Evolutionary conservation across 2,329 filamentous ascomycete genomes (phyloP), one percentile per base, ranked within the genome.

Genomic region (Exutisphaerella laricina): DNA sequence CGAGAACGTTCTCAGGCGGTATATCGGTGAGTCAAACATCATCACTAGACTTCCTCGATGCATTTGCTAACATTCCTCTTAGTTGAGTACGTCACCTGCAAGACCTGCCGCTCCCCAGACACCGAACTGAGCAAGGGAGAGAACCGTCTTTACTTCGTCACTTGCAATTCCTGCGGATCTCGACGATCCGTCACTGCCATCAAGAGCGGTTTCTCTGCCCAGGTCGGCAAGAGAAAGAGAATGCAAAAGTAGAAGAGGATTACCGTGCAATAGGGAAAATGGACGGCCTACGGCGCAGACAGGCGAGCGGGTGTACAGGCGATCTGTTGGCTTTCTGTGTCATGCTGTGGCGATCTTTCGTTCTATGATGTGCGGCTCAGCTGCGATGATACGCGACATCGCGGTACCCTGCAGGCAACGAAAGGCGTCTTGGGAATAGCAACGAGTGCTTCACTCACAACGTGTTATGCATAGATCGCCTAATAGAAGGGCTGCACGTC

Each of bases 141-240:
- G 73, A 98, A 97, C 77, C 85, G 92, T 74, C 77, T 98, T 54
- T 96, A 94, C 75, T 98, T 97, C 75, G 88, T 98, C 65, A 96
- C 89, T 48, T 96, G 90, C 81, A 95, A 92, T 73, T 72, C 68
- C 37, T 76, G 73, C 57, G 72, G 71, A 43, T 73, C 70, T 34
- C 64, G 90, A 70, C 84, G 89, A 66, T 88, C 82, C 63, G 90
- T 97, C 66, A 88, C 88, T 48, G 89, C 92, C 57, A 98, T 98
- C 84, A 98, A 98, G 83, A 95, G 88, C 50, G 92, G 92, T 88
- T 98, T 98, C 88, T 94, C 89, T 63, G 92, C 92, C 69, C 92
- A 97, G 73, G 86, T 98, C 69, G 92, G 92, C 68, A 96, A 96
- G 85, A 85, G 92, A 79, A 92, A 82, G 78, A 94, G 94, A 80